These are phyloP conservation scores for Mycena sp. DNA, from an alignment of 1,284 basidiomycete genomes.

Conservation along the genomic window DNA sequence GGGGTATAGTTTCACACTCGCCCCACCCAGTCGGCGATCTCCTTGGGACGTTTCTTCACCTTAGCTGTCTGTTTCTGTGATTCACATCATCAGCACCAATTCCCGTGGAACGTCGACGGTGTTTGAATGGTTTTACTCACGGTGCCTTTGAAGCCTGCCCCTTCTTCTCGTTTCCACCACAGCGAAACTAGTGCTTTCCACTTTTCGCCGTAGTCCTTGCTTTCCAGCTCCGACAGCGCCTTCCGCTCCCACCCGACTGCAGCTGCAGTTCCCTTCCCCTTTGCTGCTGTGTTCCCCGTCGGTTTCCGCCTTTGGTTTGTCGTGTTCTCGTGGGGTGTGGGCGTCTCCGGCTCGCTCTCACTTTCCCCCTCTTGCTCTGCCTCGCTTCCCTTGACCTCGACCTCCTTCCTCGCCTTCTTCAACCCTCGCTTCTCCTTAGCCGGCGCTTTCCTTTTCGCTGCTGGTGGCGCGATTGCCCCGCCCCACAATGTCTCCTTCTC, in stretches of 20 bases:
- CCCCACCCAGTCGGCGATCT: background rate
- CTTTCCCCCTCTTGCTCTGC: background rate
- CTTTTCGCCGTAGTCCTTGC: background rate
- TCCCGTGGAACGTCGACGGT: background rate
- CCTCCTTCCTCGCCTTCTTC: background rate
- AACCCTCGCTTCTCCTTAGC: background rate
- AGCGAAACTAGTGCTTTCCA: background rate
- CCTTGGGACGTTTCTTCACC: background rate
- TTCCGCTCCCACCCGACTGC: background rate
- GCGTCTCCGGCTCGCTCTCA: background rate
- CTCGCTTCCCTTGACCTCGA: background rate
- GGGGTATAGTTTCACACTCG: conserved; percentile 6
- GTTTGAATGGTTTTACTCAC: background rate
- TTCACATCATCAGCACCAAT: background rate
- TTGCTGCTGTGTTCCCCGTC: no score
- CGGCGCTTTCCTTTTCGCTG: background rate
- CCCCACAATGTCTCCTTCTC: conserved; percentile 23
- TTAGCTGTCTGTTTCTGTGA: background rate
- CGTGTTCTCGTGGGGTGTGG: no score
- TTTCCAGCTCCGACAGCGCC: background rate
- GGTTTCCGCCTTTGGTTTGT: background rate
- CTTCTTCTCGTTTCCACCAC: conserved; percentile 22
- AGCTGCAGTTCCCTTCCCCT: background rate
- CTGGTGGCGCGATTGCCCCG: background rate
- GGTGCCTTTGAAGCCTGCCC: background rate